phyloP scores from a whole-genome alignment of 805 yeast species.

The Torulaspora indica region DNA sequence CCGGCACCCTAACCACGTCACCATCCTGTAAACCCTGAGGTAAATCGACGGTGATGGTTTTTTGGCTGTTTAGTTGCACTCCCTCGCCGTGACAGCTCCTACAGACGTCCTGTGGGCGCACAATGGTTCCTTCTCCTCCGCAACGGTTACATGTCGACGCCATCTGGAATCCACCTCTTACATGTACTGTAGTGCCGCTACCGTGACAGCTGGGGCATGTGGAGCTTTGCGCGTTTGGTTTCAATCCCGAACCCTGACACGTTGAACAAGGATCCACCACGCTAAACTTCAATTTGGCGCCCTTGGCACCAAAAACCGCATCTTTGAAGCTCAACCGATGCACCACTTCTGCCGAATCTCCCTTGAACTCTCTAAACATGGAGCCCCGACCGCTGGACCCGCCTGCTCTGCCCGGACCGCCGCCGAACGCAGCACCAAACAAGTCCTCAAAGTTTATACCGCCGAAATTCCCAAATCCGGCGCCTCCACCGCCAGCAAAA shows the following conservation, averaged over 20 bases:
- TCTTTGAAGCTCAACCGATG: constrained; percentile 77
- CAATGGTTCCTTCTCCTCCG: constrained; percentile 80
- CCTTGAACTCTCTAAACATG: constrained; percentile 68
- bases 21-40: constrained; percentile 91
- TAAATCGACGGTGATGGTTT: constrained; percentile 72
- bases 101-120: constrained; percentile 68
- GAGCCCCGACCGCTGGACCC: constrained; percentile 30
- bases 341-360: constrained; percentile 80
- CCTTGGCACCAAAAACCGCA: constrained; percentile 72
- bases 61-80: constrained; percentile 53
- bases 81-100: constrained; percentile 85
- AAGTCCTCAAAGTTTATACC: constrained; percentile 57
- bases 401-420: constrained; percentile 26
- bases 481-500: constrained; percentile 10
- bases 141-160: constrained; percentile 86
- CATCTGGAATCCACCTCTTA: constrained; percentile 94
- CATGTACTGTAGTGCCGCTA: constrained; percentile 82
- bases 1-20: constrained; percentile 72
- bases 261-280: constrained; percentile 72
- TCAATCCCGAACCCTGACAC: constrained; percentile 84
- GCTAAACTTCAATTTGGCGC: constrained; percentile 60
- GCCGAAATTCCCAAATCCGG: constrained; percentile 41
- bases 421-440: constrained; percentile 42
- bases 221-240: constrained; percentile 59
- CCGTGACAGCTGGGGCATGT: constrained; percentile 91